phyloP scores from a whole-genome alignment of 176 grass and related monocot genomes.

The Musa schizocarpa region DNA sequence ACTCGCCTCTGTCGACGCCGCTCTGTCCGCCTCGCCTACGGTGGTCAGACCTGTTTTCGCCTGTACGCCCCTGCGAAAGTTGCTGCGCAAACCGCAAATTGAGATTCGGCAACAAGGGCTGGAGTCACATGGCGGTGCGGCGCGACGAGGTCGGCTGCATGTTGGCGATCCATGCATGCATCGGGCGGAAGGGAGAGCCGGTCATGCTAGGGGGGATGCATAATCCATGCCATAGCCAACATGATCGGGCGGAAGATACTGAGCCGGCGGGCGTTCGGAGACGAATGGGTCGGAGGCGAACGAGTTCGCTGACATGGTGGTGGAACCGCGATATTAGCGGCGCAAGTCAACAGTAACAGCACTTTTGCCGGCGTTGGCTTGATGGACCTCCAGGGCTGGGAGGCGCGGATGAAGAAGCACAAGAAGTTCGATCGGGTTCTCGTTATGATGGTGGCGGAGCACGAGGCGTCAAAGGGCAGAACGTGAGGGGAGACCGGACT shows the following conservation, averaged over 20 bases:
- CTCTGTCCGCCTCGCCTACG: not conserved
- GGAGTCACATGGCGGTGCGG: not conserved
- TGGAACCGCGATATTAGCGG: conserved; percentile 31
- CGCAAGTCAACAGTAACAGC: conserved; percentile 24
- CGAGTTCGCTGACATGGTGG: conserved; percentile 35
- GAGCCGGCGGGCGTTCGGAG: conserved; percentile 14
- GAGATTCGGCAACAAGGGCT: conserved; percentile 2
- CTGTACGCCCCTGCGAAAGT: not conserved
- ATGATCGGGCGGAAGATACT: conserved; percentile 3
- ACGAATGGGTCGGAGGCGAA: conserved; percentile 10
- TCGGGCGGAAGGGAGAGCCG: not conserved
- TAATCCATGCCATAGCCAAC: not conserved
- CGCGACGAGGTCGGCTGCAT: not conserved
- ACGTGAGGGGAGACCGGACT: conserved; percentile 5
- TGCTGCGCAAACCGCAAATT: not conserved
- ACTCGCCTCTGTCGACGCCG: not conserved
- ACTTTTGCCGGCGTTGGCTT: conserved; percentile 22
- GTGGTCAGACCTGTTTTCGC: not conserved
- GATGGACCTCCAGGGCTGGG: conserved; percentile 31
- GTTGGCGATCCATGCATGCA: no score
- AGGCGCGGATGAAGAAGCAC: conserved; percentile 9
- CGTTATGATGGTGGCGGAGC: conserved; percentile 13
- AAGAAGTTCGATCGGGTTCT: conserved; percentile 20
- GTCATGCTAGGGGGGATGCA: not conserved
- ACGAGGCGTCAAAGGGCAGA: conserved; percentile 5